phyloP scores from a whole-genome alignment of 1,139 yeast species.

The Protomyces pachydermus region DNA sequence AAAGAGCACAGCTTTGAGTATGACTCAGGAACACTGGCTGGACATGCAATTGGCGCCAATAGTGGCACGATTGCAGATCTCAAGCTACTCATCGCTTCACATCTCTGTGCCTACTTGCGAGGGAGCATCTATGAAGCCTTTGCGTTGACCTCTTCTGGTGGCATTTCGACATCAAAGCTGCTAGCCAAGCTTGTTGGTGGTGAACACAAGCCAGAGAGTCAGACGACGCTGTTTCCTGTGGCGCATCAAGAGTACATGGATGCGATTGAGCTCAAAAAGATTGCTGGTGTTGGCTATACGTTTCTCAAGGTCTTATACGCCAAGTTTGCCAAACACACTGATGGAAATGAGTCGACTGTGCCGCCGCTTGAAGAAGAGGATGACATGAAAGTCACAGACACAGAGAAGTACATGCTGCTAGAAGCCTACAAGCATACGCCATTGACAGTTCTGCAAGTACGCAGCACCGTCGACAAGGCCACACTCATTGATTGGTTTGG shows the following conservation, averaged over 20 bases:
- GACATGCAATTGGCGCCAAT: constrained; percentile 4
- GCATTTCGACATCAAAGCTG: constrained; percentile 38
- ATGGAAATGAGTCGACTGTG: neutral
- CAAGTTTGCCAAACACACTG: neutral
- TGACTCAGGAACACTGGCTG: neutral
- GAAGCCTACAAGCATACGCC: neutral
- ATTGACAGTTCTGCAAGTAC: constrained; percentile 4
- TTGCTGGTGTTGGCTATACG: constrained; percentile 23
- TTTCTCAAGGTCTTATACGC: constrained; percentile 28
- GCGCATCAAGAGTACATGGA: constrained; percentile 3
- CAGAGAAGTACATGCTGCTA: constrained; percentile 7
- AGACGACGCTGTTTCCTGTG: constrained; percentile 28
- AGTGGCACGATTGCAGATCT: neutral
- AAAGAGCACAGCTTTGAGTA: neutral
- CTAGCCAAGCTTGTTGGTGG: constrained; percentile 40
- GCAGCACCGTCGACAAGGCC: neutral
- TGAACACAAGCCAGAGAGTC: constrained; percentile 39
- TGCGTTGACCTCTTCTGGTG: constrained; percentile 40
- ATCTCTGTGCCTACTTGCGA: constrained; percentile 36
- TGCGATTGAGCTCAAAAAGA: constrained; percentile 9
- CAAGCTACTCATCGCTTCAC: constrained; percentile 36
- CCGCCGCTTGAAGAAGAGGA: constrained; percentile 10
- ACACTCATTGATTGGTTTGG: constrained; percentile 28
- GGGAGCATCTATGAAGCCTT: constrained; percentile 36
- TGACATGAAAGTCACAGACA: constrained; percentile 7